phyloP scores from a whole-genome alignment of 177 flowering plant genomes.

The Vitis hybrid region DNA sequence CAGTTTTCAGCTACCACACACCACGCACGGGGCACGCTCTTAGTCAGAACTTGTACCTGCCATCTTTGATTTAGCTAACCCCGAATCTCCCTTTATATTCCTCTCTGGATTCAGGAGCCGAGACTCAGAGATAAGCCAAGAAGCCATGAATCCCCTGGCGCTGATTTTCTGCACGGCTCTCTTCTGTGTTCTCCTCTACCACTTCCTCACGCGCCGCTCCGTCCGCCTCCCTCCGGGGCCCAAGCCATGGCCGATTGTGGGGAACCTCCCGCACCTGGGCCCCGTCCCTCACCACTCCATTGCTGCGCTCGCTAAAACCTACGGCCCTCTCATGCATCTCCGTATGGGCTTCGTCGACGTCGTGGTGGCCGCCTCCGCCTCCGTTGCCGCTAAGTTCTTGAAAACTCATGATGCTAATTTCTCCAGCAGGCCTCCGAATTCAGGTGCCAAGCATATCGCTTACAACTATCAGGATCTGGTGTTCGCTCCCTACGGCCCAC shows the following conservation, averaged over 20 bases:
- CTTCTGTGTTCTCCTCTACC: conserved; percentile 21
- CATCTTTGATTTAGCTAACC: too few relatives aligned
- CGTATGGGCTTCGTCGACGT: conserved; percentile 71
- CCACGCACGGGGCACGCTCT: too few relatives aligned
- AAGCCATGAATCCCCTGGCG: conserved; percentile 15
- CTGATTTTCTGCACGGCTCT: conserved; percentile 16
- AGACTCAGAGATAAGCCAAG: neutral
- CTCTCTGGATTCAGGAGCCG: neutral
- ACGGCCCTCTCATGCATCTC: conserved; percentile 83
- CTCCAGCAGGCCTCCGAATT: conserved; percentile 75
- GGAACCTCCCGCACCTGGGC: conserved; percentile 87
- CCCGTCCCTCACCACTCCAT: conserved; percentile 65
- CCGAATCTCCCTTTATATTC: too few relatives aligned
- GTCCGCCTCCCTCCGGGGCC: conserved; percentile 84
- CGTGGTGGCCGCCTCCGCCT: conserved; percentile 74
- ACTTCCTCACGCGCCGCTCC: conserved; percentile 17
- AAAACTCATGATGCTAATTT: conserved; percentile 76
- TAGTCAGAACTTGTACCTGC: too few relatives aligned
- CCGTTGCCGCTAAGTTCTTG: conserved; percentile 65
- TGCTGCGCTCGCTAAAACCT: conserved; percentile 50
- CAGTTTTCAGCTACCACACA: too few relatives aligned
- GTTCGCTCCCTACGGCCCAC: conserved; percentile 81
- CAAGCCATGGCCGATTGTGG: conserved; percentile 82
- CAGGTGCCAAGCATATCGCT: conserved; percentile 80
- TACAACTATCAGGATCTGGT: conserved; percentile 87